Conservation (phyloP, 2,329 filamentous ascomycete genomes). For the Graphium sp. region DNA sequence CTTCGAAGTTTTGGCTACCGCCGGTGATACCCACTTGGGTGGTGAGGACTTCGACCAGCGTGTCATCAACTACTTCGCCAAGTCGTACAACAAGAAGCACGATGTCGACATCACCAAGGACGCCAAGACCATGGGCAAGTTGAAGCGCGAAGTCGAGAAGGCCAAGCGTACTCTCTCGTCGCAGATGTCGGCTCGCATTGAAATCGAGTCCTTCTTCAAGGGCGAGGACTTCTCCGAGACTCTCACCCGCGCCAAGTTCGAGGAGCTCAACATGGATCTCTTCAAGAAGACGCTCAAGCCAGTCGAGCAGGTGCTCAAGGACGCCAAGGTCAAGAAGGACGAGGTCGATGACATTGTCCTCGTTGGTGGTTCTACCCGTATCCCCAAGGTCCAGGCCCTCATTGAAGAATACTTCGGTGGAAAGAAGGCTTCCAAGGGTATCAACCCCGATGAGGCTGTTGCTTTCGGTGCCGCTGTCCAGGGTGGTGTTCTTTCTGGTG, state of each 20-base stretch:
- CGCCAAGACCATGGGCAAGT: conserved; percentile 94
- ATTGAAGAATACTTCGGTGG: conserved; percentile 90
- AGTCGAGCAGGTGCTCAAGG: conserved; percentile 96
- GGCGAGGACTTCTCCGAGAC: conserved; percentile 98
- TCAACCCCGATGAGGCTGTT: conserved; percentile 98
- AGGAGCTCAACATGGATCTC: conserved; percentile 96
- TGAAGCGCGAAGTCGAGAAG: conserved; percentile 99
- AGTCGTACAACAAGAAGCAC: conserved; percentile 99
- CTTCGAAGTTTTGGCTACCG: conserved; percentile 86
- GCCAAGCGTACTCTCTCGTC: conserved; percentile 96
- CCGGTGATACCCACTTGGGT: conserved; percentile 93
- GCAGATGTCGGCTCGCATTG: conserved; percentile 82
- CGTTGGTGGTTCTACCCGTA: conserved; percentile 97
- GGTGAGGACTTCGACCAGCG: conserved; percentile 99
- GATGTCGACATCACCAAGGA: conserved; percentile 84
- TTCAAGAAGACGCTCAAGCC: conserved; percentile 99
- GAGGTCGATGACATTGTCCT: conserved; percentile 95
- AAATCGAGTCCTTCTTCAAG: conserved; percentile 94
- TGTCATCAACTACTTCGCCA: conserved; percentile 89
- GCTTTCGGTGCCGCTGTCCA: conserved; percentile 96
- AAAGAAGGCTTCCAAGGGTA: conserved; percentile 98
- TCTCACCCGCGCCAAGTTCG: conserved; percentile 95
- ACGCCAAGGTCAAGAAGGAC: conserved; percentile 90
- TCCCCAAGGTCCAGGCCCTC: conserved; percentile 88
- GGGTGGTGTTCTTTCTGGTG: conserved; percentile 84